A percentile compares a stretch with the other conserved stretches of the same genome.
Conservation (phyloP, 345 rosid species). For the Rhodomyrtus tomentosa region DNA sequence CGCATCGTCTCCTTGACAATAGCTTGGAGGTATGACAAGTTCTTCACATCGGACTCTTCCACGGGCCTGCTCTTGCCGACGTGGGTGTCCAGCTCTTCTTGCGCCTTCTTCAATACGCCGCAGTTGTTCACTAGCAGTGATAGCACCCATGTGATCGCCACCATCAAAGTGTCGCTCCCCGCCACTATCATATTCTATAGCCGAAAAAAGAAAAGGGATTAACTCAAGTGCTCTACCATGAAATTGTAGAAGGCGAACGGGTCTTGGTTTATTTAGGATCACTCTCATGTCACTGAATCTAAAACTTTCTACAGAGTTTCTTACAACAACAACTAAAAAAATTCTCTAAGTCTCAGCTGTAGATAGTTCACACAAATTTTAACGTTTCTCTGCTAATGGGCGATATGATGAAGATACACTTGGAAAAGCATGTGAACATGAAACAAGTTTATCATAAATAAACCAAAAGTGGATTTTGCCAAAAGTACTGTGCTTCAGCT, state of each 20-base stretch:
- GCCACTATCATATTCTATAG: slow-evolving; percentile 9
- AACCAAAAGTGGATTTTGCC: not conserved
- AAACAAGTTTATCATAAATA: not conserved
- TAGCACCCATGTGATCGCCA: slow-evolving; percentile 19
- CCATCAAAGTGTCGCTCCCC: slow-evolving; percentile 20
- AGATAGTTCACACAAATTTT: not conserved
- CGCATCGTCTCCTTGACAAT: slow-evolving; percentile 16
- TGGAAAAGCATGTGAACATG: not conserved
- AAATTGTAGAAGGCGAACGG: not conserved
- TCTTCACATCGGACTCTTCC: slow-evolving; percentile 14
- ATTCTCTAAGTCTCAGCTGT: not conserved
- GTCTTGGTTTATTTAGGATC: not conserved
- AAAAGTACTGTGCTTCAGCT: not conserved
- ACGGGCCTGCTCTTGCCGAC: slow-evolving; percentile 13
- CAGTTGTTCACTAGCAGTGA: slow-evolving; percentile 21
- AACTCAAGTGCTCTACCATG: not conserved
- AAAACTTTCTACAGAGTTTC: not conserved
- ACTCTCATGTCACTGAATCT: not conserved
- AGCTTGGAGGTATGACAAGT: slow-evolving; percentile 14
- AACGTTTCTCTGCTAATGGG: not conserved
- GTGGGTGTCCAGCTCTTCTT: slow-evolving; percentile 13
- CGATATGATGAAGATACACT: not conserved
- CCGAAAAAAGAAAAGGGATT: not conserved
- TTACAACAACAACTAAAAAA: no score
- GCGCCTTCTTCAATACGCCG: slow-evolving; percentile 5